A percentile compares a stretch with the other conserved stretches of the same genome.
These are phyloP conservation scores for Leccinum pellstonianum DNA, from an alignment of 768 basidiomycete species.

Conservation along the genomic window DNA sequence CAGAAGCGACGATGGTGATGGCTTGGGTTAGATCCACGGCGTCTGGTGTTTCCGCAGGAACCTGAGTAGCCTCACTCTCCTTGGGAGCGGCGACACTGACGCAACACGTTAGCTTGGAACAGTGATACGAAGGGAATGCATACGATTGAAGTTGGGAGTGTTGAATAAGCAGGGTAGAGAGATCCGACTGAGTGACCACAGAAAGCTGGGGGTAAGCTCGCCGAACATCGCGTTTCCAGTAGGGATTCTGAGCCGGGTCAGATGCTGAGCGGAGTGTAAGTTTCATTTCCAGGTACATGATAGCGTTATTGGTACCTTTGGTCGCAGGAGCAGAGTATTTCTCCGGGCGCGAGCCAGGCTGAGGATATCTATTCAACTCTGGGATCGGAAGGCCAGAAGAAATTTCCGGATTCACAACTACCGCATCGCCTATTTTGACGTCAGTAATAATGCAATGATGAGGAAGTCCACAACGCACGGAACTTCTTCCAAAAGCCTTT, in stretches of 20 bases:
- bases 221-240: constrained; percentile 95
- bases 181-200: constrained; percentile 79
- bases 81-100: constrained; percentile 54
- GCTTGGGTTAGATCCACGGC: constrained; percentile 68
- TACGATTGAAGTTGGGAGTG: constrained; percentile 68
- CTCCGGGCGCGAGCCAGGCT: constrained; percentile 86
- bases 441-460: constrained; percentile 4
- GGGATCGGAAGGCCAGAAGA: constrained; percentile 85
- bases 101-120: constrained; percentile 11
- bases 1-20: constrained; percentile 61
- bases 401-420: constrained; percentile 86
- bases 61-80: constrained; percentile 41
- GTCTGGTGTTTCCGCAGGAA: constrained; percentile 44
- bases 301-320: constrained; percentile 52
- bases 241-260: constrained; percentile 85
- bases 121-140: constrained; percentile 30
- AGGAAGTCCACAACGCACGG: constrained; percentile 48
- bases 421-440: constrained; percentile 63
- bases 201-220: constrained; percentile 91
- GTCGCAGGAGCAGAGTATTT: constrained; percentile 85
- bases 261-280: constrained; percentile 53
- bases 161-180: constrained; percentile 78
- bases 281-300: background rate
- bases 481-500: constrained; percentile 98
- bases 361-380: constrained; percentile 73